Conservation (phyloP, 805 yeast genomes). For the Candida hispaniensis region DNA sequence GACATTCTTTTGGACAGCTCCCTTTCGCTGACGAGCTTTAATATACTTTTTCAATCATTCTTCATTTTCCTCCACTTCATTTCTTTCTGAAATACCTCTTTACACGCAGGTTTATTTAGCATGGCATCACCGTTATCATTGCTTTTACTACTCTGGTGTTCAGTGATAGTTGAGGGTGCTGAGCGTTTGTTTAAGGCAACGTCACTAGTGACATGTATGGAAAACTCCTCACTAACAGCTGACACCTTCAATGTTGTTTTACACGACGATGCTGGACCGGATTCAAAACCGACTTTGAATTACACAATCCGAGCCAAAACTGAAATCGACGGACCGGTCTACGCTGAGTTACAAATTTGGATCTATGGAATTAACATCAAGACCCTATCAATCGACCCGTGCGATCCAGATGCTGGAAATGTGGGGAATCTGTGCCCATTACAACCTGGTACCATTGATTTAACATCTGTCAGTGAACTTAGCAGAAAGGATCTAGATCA, state of each 20-base stretch:
- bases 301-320: slow-evolving; percentile 64
- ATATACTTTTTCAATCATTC: too few relatives aligned
- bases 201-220: slow-evolving; percentile 82
- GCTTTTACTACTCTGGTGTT: slow-evolving; percentile 8
- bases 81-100: too few relatives aligned
- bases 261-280: too few relatives aligned
- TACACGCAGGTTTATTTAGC: too few relatives aligned
- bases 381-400: slow-evolving; percentile 46
- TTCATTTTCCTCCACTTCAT: too few relatives aligned
- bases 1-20: too few relatives aligned
- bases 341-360: slow-evolving; percentile 61
- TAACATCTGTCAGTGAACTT: slow-evolving; percentile 55
- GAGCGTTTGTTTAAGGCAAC: slow-evolving; percentile 44
- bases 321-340: slow-evolving; percentile 52
- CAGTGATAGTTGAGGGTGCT: too few relatives aligned
- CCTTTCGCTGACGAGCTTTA: too few relatives aligned
- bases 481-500: slow-evolving; percentile 37
- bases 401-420: slow-evolving; percentile 33
- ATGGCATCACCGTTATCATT: too few relatives aligned
- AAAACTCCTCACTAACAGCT: slow-evolving; percentile 61
- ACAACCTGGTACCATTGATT: slow-evolving; percentile 68
- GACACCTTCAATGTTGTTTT: slow-evolving; percentile 67
- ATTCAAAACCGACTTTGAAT: slow-evolving; percentile 49
- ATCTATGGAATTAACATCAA: slow-evolving; percentile 80
- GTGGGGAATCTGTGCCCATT: slow-evolving; percentile 90